Conservation (phyloP, 192 early-diverging fungal species). For the Coemansia sp. region DNA sequence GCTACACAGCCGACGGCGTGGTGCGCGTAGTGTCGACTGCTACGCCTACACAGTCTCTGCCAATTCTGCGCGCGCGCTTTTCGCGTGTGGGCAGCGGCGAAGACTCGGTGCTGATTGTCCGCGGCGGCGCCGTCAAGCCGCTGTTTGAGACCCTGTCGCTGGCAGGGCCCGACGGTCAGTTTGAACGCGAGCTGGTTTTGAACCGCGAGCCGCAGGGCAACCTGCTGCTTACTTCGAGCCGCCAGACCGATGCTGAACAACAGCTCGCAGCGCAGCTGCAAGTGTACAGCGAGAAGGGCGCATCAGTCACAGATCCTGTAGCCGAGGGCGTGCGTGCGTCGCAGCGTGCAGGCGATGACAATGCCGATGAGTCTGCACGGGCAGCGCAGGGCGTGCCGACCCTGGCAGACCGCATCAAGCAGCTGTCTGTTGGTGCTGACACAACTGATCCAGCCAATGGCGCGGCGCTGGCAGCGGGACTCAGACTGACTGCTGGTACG, state of each 20-base stretch:
- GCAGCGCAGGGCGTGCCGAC: constrained; percentile 12
- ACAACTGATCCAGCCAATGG: background rate
- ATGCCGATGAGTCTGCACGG: background rate
- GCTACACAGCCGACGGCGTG: constrained; percentile 30
- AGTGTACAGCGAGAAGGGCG: constrained; percentile 25
- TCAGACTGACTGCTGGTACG: constrained; percentile 23
- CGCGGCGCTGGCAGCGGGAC: background rate
- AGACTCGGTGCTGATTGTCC: constrained; percentile 31
- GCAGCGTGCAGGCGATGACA: constrained; percentile 11
- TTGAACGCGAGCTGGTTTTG: constrained; percentile 18
- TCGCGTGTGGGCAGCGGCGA: constrained; percentile 37
- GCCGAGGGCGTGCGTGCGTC: constrained; percentile 15
- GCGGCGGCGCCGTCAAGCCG: constrained; percentile 30
- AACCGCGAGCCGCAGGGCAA: constrained; percentile 23
- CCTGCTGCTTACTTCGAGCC: constrained; percentile 4
- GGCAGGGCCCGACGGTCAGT: constrained; percentile 28
- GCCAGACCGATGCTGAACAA: constrained; percentile 13
- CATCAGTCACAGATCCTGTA: constrained; percentile 11
- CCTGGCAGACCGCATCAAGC: constrained; percentile 40
- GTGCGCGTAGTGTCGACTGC: constrained; percentile 12
- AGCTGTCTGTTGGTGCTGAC: constrained; percentile 25
- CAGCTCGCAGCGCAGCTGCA: constrained; percentile 21
- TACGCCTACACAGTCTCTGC: background rate
- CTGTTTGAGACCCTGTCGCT: constrained; percentile 43
- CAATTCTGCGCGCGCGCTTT: constrained; percentile 35